Evolutionary conservation across 2,329 filamentous ascomycete genomes (phyloP).

Genomic region (Phialophora verrucosa): DNA sequence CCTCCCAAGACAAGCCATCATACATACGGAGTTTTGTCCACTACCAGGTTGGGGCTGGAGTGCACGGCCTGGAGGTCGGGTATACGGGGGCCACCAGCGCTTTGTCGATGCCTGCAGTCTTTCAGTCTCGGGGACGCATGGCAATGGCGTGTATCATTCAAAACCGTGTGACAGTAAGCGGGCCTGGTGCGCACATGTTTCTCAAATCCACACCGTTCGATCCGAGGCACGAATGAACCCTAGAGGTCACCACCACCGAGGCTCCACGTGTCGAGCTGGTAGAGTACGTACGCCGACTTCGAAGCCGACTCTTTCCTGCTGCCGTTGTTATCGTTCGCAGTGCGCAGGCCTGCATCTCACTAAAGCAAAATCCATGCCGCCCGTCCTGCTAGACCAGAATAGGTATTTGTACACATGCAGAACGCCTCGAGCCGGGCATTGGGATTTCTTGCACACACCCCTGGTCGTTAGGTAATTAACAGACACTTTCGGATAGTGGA

Average conservation of each 20-base stretch:
- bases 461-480: not conserved
- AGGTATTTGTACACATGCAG: conserved; percentile 10
- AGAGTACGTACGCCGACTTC: too few species aligned
- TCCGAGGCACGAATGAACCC: not conserved
- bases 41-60: too few species aligned
- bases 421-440: not conserved
- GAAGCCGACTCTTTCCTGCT: too few species aligned
- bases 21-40: too few species aligned
- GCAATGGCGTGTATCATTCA: too few species aligned
- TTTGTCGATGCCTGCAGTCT: not conserved
- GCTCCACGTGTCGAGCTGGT: not conserved
- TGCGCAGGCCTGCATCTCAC: not conserved
- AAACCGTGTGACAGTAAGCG: too few species aligned
- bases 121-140: not conserved
- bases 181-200: too few species aligned
- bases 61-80: not conserved
- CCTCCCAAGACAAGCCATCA: too few species aligned
- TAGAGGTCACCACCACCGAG: not conserved
- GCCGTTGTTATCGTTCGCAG: not conserved
- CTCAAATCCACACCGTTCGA: not conserved
- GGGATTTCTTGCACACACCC: not conserved
- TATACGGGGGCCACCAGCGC: not conserved
- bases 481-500: conserved; percentile 12
- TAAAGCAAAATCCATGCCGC: not conserved
- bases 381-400: not conserved